Evolutionary conservation across 768 basidiomycete genomes (phyloP), one percentile per base, ranked within the genome.

Genomic region (Hypsizygus marmoreus): DNA sequence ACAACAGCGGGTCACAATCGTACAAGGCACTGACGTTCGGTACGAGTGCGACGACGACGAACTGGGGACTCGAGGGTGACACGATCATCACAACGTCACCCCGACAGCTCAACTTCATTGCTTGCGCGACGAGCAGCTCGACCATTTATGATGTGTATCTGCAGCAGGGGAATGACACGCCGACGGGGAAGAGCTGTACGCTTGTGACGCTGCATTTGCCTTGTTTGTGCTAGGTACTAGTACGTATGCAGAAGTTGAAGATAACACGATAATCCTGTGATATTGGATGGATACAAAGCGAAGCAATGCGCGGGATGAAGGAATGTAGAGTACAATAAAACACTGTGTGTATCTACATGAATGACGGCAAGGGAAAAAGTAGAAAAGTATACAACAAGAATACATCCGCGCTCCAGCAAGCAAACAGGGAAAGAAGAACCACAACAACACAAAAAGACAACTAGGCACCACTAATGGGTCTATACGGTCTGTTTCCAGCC

Each of bases 401-500:
- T n/a, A n/a, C n/a, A n/a, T n/a, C n/a, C n/a, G n/a, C n/a, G n/a
- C n/a, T n/a, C n/a, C n/a, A n/a, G n/a, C n/a, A n/a, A n/a, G n/a
- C n/a, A n/a, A n/a, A n/a, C n/a, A n/a, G n/a, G n/a, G n/a, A n/a
- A n/a, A n/a, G n/a, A n/a, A n/a, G n/a, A n/a, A n/a, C n/a, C n/a
- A n/a, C n/a, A n/a, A n/a, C n/a, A n/a, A n/a, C n/a, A n/a, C n/a
- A n/a, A n/a, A n/a, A n/a, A n/a, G n/a, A 30, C 29, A 8, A 30
- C 40, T 43, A 54, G 6, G 36, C 41, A 44, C 28, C 25, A 12
- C 40, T 31, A 30, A 79, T 74, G 14, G 65, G 70, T 25, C 61
- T 68, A 60, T 91, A 88, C 10, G 79, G 78, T 45, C 86, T 74
- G 53, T 85, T 84, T 34, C 88, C 88, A 26, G 88, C 88, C 29